Conservation (phyloP, 2,329 filamentous ascomycete genomes). For the Fusarium buharicum region DNA sequence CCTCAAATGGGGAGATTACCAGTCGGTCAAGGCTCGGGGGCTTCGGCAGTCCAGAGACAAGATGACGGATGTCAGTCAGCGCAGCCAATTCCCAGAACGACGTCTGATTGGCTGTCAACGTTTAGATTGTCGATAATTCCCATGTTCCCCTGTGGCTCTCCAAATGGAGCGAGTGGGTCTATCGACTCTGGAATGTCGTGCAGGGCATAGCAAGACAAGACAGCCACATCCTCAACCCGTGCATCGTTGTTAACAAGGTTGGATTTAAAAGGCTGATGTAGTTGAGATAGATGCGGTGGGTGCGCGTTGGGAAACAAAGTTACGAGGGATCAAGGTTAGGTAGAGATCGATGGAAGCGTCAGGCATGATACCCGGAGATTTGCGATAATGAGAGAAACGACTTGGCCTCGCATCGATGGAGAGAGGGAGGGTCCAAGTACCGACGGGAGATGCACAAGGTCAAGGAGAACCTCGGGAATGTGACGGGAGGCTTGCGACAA, state of each 20-base stretch:
- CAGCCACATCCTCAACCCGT: conserved; percentile 33
- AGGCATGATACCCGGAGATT: conserved; percentile 2
- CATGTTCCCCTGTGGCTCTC: conserved; percentile 24
- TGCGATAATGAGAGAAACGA: conserved; percentile 19
- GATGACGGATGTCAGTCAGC: conserved; percentile 20
- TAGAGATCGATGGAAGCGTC: neutral
- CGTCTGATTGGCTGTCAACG: conserved; percentile 34
- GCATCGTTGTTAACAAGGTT: neutral
- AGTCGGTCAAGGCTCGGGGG: conserved; percentile 40
- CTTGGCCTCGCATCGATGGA: conserved; percentile 20
- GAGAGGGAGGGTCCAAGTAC: conserved; percentile 37
- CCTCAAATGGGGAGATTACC: conserved; percentile 1
- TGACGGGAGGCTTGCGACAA: conserved; percentile 30
- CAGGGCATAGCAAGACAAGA: conserved; percentile 39
- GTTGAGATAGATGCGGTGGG: neutral
- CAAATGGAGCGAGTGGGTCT: conserved; percentile 42
- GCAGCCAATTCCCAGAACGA: conserved; percentile 4
- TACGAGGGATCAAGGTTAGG: neutral
- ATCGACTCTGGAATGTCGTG: conserved; percentile 42
- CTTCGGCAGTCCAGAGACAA: conserved; percentile 31
- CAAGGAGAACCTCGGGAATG: conserved; percentile 45
- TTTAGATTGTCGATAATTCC: conserved; percentile 32
- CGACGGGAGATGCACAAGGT: conserved; percentile 42
- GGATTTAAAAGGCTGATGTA: neutral
- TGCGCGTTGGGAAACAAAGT: neutral